Evolutionary conservation across 495 filamentous ascomycete species (phyloP).

Genomic region (Tuber indicum): DNA sequence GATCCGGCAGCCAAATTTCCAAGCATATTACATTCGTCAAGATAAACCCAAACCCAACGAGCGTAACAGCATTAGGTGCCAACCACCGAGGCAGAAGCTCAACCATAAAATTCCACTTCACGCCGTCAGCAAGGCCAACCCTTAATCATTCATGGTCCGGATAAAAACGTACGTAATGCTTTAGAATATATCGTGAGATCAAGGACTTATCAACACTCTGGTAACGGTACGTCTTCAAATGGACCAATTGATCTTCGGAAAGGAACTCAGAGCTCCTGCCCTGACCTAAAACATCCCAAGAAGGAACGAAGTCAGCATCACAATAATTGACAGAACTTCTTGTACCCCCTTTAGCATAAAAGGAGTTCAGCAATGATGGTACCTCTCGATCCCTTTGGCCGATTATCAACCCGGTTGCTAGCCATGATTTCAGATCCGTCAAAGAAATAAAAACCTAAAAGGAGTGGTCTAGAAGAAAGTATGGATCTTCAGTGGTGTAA

Average conservation of each 20-base stretch:
- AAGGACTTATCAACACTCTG: constrained; percentile 94
- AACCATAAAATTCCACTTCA: constrained; percentile 96
- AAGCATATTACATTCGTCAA: constrained; percentile 75
- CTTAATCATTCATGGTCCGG: neutral
- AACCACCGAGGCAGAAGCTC: constrained; percentile 89
- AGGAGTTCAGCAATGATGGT: constrained; percentile 5
- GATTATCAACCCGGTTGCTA: constrained; percentile 37
- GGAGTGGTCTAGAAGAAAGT: neutral
- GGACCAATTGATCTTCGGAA: constrained; percentile 64
- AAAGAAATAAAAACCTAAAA: neutral
- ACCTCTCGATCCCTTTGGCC: constrained; percentile 34
- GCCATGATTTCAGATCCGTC: constrained; percentile 19
- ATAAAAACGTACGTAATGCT: constrained; percentile 70
- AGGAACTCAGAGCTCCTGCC: constrained; percentile 53
- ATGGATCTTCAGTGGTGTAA: neutral
- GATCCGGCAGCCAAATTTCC: constrained; percentile 78
- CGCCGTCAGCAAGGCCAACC: constrained; percentile 16
- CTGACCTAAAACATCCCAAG: constrained; percentile 24
- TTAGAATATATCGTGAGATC: constrained; percentile 86
- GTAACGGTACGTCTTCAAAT: constrained; percentile 94
- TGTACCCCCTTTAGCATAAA: constrained; percentile 3
- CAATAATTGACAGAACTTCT: neutral
- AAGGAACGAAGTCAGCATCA: constrained; percentile 8
- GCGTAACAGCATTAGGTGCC: constrained; percentile 94
- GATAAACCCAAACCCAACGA: constrained; percentile 92